Evolutionary conservation across 2,329 filamentous ascomycete genomes (phyloP).

Genomic region (Fusarium anguioides): DNA sequence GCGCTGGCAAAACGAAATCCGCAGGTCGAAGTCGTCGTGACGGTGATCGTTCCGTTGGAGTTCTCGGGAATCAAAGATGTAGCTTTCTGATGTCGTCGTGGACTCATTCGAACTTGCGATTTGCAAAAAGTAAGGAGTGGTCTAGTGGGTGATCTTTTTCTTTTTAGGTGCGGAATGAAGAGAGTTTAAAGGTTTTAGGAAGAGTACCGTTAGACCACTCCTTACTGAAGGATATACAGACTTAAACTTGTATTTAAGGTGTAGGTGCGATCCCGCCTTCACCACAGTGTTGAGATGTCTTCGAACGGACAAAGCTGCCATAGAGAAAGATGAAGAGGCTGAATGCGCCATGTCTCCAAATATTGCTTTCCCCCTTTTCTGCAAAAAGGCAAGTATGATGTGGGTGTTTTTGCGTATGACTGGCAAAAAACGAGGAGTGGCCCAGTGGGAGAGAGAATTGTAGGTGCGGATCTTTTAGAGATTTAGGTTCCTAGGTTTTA

Average conservation of each 20-base stretch:
- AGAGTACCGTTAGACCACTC: constrained; percentile 1
- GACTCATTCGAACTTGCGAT: neutral
- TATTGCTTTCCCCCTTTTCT: no score
- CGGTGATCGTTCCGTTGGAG: neutral
- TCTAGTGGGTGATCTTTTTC: neutral
- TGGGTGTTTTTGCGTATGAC: no score
- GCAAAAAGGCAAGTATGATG: no score
- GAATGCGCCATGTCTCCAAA: no score
- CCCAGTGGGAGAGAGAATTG: neutral
- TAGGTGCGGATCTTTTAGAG: no score
- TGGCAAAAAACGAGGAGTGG: constrained; percentile 1
- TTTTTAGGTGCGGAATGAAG: neutral
- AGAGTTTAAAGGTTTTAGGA: neutral
- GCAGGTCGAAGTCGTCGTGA: neutral
- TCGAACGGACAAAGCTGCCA: no score
- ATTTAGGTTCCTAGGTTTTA: neutral
- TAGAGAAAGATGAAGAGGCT: no score
- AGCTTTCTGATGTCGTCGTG: neutral
- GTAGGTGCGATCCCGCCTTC: no score
- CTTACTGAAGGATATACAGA: no score
- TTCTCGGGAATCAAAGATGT: neutral
- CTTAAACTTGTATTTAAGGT: no score
- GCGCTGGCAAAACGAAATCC: no score
- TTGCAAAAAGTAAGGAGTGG: constrained; percentile 2
- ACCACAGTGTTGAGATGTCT: no score